These are phyloP conservation scores for Penicillium salamii DNA, from an alignment of 495 filamentous ascomycete species.

Conservation along the genomic window DNA sequence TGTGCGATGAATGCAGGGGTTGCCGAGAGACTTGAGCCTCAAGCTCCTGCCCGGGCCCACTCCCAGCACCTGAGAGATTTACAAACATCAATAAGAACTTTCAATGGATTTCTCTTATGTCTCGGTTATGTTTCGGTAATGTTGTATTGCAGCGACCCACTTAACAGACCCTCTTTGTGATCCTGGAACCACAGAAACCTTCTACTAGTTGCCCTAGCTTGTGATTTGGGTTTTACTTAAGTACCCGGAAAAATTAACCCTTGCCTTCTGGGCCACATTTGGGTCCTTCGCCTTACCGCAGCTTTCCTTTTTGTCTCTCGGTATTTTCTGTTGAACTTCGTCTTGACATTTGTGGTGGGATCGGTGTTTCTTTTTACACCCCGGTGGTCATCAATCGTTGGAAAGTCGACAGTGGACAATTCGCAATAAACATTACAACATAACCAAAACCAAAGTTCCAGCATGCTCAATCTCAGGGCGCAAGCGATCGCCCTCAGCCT, in stretches of 20 bases:
- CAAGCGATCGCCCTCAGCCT: constrained; percentile 2
- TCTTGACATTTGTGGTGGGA: no score
- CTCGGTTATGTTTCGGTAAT: background rate
- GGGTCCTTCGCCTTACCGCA: constrained; percentile 5
- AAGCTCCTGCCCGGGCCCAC: constrained; percentile 1
- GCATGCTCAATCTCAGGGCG: constrained; percentile 2
- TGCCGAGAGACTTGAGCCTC: background rate
- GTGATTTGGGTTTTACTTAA: constrained; percentile 3
- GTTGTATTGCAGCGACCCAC: constrained; percentile 2
- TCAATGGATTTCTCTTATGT: background rate
- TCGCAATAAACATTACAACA: no score
- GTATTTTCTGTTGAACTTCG: constrained; percentile 1
- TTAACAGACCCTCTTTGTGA: constrained; percentile 2
- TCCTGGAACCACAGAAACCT: constrained; percentile 4
- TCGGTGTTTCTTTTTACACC: no score
- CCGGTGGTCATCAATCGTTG: no score
- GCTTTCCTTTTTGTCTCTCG: constrained; percentile 1
- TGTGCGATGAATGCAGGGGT: background rate
- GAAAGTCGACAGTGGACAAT: no score
- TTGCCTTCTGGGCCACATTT: constrained; percentile 2
- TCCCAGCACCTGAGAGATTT: background rate
- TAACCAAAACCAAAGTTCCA: background rate
- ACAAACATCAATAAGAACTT: background rate
- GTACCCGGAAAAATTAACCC: constrained; percentile 6
- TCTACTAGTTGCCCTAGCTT: constrained; percentile 6